Conservation (phyloP, 352 stramenopile genomes). For the Albugo candida region DNA sequence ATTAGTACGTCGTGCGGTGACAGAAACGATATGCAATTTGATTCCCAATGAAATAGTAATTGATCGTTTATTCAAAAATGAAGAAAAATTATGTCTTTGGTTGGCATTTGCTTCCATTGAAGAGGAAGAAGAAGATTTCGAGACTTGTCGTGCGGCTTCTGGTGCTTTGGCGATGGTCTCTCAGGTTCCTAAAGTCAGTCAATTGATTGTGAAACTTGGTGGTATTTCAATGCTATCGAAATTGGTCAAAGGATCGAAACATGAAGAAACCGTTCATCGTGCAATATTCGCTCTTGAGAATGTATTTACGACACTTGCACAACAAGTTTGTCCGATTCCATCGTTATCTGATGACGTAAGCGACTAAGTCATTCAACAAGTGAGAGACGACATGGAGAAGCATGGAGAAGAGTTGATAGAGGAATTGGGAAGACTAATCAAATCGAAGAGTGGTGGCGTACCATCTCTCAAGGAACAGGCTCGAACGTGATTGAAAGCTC, state of each 20-base stretch:
- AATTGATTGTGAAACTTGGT: slow-evolving; percentile 45
- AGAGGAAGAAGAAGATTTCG: slow-evolving; percentile 82
- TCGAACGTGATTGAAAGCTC: too few relatives aligned
- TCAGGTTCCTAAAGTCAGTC: slow-evolving; percentile 48
- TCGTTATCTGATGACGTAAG: too few relatives aligned
- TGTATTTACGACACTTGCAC: slow-evolving; percentile 24
- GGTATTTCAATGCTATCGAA: slow-evolving; percentile 30
- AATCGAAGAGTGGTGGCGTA: too few relatives aligned
- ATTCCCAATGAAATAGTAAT: slow-evolving; percentile 87
- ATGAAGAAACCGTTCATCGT: slow-evolving; percentile 52
- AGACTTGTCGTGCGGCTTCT: slow-evolving; percentile 79
- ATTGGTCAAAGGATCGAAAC: slow-evolving; percentile 26
- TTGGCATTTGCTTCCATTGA: slow-evolving; percentile 84
- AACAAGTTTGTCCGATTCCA: too few relatives aligned
- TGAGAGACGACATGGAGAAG: too few relatives aligned
- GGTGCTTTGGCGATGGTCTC: slow-evolving; percentile 89
- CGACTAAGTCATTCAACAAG: too few relatives aligned
- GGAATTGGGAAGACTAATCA: too few relatives aligned
- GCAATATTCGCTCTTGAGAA: slow-evolving; percentile 60
- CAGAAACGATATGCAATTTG: slow-evolving; percentile 93
- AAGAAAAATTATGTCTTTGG: slow-evolving; percentile 87
- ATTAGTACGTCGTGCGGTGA: slow-evolving; percentile 90
- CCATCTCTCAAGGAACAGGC: too few relatives aligned
- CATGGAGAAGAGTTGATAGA: too few relatives aligned
- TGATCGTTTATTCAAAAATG: slow-evolving; percentile 81